Evolutionary conservation across 805 yeast species (phyloP).

Genomic region (Candida maris): DNA sequence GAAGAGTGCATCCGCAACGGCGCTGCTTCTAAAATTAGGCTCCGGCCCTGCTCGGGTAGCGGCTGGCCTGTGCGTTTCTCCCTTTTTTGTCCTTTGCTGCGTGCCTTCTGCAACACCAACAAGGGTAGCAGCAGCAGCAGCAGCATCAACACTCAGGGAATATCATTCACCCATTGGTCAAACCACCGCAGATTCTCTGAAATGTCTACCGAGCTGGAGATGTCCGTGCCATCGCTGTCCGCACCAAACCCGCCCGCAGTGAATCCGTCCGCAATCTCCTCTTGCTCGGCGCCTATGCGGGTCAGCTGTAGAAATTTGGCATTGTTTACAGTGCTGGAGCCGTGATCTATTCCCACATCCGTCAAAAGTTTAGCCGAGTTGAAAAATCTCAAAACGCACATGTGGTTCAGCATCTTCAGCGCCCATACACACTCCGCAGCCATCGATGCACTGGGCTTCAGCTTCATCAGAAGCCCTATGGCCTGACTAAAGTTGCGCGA

Average conservation of each 20-base stretch:
- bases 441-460: conserved; percentile 1
- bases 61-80: no score
- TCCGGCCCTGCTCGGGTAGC: no score
- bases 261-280: not conserved
- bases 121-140: no score
- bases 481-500: conserved; percentile 1
- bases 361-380: conserved; percentile 1
- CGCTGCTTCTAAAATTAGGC: no score
- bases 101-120: no score
- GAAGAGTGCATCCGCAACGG: no score
- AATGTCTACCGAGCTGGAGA: not conserved
- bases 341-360: conserved; percentile 1
- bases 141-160: no score
- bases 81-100: no score
- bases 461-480: not conserved
- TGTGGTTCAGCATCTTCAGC: conserved; percentile 1
- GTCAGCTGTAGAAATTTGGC: not conserved
- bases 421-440: conserved; percentile 3
- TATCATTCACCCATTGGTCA: conserved; percentile 2
- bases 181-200: conserved; percentile 1
- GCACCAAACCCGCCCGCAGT: not conserved
- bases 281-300: not conserved
- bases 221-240: not conserved
- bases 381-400: conserved; percentile 1
- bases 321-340: not conserved